These are phyloP conservation scores for Stagonosporopsis vannaccii DNA, from an alignment of 2,329 filamentous ascomycete species.

Conservation along the genomic window DNA sequence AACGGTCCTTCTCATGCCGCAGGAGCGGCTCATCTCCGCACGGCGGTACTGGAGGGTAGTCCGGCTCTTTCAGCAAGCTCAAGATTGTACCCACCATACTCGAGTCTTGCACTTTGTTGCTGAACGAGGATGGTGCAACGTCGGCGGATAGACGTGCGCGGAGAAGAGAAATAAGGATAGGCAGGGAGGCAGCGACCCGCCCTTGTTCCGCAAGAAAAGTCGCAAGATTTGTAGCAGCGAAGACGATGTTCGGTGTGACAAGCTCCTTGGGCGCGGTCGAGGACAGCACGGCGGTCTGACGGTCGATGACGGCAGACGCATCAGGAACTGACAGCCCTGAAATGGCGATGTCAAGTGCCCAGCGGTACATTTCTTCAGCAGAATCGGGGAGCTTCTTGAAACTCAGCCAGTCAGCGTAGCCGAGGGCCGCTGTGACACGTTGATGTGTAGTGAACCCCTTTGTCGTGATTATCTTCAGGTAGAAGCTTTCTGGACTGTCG, in stretches of 20 bases:
- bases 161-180: conserved; percentile 85
- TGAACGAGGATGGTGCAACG: conserved; percentile 47
- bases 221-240: conserved; percentile 77
- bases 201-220: conserved; percentile 76
- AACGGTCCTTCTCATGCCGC: conserved; percentile 70
- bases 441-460: conserved; percentile 81
- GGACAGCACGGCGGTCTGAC: conserved; percentile 66
- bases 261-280: conserved; percentile 57
- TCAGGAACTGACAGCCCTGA: conserved; percentile 58
- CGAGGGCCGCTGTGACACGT: conserved; percentile 79
- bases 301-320: conserved; percentile 62
- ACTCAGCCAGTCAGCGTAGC: conserved; percentile 85
- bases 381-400: conserved; percentile 73
- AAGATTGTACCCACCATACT: conserved; percentile 38
- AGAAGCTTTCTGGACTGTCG: conserved; percentile 73
- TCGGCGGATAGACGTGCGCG: conserved; percentile 72
- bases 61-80: conserved; percentile 56
- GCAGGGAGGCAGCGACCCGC: conserved; percentile 73
- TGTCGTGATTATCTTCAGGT: conserved; percentile 82
- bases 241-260: conserved; percentile 77
- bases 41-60: conserved; percentile 73
- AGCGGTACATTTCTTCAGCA: conserved; percentile 75
- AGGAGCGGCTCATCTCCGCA: conserved; percentile 73
- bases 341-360: conserved; percentile 78
- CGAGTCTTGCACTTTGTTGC: conserved; percentile 31